A percentile compares a stretch with the other conserved stretches of the same genome.
Conservation (phyloP, 179 eudicot genomes). For the Dionaea muscipula region DNA sequence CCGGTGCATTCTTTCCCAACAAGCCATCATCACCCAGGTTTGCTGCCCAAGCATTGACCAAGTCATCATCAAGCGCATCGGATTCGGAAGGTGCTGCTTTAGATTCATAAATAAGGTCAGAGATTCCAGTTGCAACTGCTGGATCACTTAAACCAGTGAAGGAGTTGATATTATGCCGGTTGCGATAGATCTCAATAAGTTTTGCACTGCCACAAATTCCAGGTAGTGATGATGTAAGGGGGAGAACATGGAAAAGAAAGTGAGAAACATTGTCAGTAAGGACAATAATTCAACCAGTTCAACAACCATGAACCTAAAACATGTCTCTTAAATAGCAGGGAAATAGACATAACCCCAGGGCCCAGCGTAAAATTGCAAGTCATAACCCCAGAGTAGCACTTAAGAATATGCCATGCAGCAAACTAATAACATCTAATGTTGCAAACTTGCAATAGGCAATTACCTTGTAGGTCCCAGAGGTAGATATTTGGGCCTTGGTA, state of each 20-base stretch:
- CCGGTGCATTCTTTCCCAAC: slow-evolving; percentile 86
- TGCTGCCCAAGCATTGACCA: slow-evolving; percentile 94
- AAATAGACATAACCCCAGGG: too few species aligned
- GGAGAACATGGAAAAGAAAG: slow-evolving; percentile 3
- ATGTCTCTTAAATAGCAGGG: too few species aligned
- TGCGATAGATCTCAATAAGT: slow-evolving; percentile 84
- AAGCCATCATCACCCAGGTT: slow-evolving; percentile 94
- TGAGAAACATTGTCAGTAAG: neutral
- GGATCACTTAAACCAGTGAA: slow-evolving; percentile 80
- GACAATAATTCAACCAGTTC: too few species aligned
- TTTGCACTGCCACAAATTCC: slow-evolving; percentile 49
- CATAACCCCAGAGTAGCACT: neutral
- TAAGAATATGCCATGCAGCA: neutral
- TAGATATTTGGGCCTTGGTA: slow-evolving; percentile 91
- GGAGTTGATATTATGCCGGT: slow-evolving; percentile 79
- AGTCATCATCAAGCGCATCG: slow-evolving; percentile 82
- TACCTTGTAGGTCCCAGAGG: slow-evolving; percentile 98
- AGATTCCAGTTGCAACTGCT: slow-evolving; percentile 91
- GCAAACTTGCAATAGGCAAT: neutral
- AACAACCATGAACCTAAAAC: too few species aligned
- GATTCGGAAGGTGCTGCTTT: slow-evolving; percentile 35
- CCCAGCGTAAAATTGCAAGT: neutral
- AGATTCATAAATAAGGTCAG: slow-evolving; percentile 84
- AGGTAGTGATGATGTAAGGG: slow-evolving; percentile 14
- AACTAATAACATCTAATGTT: neutral